Evolutionary conservation across 106 monocot species (phyloP), one percentile per base, ranked within the genome.

Genomic region (Triglochin maritima): DNA sequence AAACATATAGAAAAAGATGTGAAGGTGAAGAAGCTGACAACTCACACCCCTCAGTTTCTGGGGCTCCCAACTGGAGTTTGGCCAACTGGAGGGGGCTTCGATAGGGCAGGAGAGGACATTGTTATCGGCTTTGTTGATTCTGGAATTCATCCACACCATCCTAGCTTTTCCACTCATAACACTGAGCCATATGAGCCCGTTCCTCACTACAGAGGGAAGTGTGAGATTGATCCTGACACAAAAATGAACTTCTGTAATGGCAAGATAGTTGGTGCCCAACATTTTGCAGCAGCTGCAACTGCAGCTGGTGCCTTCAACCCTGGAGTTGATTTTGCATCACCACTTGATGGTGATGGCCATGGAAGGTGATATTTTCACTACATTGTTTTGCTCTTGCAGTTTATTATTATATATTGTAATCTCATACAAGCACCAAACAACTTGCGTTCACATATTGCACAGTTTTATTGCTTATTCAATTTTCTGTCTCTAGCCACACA

Each of bases 261-360:
- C 41, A 96, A 96, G 78, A 87, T 96, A 71, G 70, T 96, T 76
- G 95, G 95, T 17, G 95, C 95, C 6, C 95, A 96, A 75, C 87
- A 96, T 84, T 96, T 96, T 79, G 95, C 95, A 58, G 83, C 80
- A 78, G 95, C 90, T 67, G 95, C 90, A 56, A 90, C 87, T 69
- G 95, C 95, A 11, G 95, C 90, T 14, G 95, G 95, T 11, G 85
- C 83, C 16, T 90, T 96, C 70, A 96, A 90, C 74, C 83, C 90
- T 51, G 75, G 73, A 46, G 61, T 87, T 77, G 90, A 96, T 75
- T 96, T 83, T 74, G 81, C 90, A 51, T 96, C 95, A 59, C 95
- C 95, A 16, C 49, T 96, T 64, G 95, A 96, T 82, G 90, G 90
- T 57, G 95, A 96, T 80, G 95, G 95, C n/a, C 95, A 96, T 86